Evolutionary conservation across 805 yeast species (phyloP).

Genomic region (Tetrapisispora taiwanensis): DNA sequence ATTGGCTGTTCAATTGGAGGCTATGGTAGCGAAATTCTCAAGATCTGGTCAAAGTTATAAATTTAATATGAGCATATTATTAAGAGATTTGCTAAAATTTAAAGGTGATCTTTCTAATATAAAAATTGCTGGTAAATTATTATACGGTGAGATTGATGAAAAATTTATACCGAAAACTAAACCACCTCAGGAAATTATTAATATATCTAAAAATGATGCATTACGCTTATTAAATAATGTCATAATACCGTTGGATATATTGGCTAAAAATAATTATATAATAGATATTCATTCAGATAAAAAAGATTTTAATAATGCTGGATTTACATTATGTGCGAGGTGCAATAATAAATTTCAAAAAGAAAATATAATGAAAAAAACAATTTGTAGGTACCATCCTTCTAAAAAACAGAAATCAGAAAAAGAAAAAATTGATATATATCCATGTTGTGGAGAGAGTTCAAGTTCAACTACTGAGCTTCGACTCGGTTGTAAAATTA

Average conservation of each 20-base stretch:
- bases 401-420: constrained; percentile 20
- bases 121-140: constrained; percentile 15
- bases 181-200: not conserved
- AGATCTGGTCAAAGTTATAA: constrained; percentile 23
- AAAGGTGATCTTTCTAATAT: constrained; percentile 23
- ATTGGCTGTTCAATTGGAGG: constrained; percentile 21
- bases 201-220: constrained; percentile 9
- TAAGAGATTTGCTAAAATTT: constrained; percentile 22
- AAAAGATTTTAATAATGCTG: not conserved
- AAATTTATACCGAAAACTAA: not conserved
- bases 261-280: constrained; percentile 22
- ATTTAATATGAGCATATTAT: constrained; percentile 24
- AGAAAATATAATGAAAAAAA: constrained; percentile 16
- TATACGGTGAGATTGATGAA: constrained; percentile 2
- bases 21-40: constrained; percentile 20
- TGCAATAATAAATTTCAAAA: constrained; percentile 24
- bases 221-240: constrained; percentile 13
- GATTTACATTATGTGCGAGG: constrained; percentile 18
- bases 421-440: constrained; percentile 16
- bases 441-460: constrained; percentile 30
- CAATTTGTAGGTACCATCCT: constrained; percentile 25
- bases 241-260: constrained; percentile 10
- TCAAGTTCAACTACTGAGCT: constrained; percentile 19
- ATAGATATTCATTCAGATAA: constrained; percentile 5
- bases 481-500: constrained; percentile 22